Evolutionary conservation across 257 asterid species (phyloP).

Genomic region (Fraxinus pennsylvanica): DNA sequence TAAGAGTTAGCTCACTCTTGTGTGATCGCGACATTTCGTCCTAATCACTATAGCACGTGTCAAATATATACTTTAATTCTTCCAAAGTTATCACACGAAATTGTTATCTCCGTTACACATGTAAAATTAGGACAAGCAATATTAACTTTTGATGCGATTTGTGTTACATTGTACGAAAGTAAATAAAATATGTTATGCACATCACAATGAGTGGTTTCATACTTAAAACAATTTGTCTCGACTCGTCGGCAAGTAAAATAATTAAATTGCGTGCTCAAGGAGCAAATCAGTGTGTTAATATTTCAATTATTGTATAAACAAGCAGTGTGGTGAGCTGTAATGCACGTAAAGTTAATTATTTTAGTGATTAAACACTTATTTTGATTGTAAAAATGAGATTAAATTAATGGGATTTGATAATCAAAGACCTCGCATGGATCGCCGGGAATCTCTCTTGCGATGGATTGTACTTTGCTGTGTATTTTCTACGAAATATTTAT

Average conservation of each 20-base stretch:
- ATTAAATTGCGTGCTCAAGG: neutral
- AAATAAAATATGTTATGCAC: neutral
- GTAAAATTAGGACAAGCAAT: no score
- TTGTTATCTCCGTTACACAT: no score
- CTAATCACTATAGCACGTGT: no score
- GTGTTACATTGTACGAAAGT: no score
- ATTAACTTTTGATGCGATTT: no score
- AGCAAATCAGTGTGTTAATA: neutral
- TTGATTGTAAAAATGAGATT: neutral
- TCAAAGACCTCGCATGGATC: constrained; percentile 4
- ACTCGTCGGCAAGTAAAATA: neutral
- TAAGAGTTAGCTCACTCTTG: no score
- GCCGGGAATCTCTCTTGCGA: constrained; percentile 5
- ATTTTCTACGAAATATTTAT: neutral
- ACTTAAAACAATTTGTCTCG: neutral
- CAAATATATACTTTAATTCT: no score
- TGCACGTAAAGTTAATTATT: constrained; percentile 5
- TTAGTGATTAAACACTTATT: neutral
- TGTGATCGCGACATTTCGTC: no score
- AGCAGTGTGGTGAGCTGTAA: neutral
- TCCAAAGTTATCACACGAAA: no score
- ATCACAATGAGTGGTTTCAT: neutral
- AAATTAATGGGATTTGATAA: neutral
- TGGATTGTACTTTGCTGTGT: neutral
- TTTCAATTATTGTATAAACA: neutral